Evolutionary conservation across 2,329 filamentous ascomycete species (phyloP), one percentile per base, ranked within the genome.

Genomic region (Akanthomyces dipterigenus): DNA sequence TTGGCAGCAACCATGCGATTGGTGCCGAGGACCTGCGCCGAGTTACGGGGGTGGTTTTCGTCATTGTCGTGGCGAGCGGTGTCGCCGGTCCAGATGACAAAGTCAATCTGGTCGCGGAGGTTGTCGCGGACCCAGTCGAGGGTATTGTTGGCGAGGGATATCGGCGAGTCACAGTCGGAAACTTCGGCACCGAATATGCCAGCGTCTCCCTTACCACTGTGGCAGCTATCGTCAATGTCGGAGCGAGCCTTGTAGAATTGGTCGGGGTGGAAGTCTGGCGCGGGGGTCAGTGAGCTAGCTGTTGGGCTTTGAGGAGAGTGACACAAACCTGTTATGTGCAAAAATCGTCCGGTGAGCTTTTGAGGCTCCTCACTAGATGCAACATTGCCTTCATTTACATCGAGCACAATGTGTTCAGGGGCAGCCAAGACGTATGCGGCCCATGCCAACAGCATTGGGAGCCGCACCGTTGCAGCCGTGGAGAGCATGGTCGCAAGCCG

Each of bases 31-130:
- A 99, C 88, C 71, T 96, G 87, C 46, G 82, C 79, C 45, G 86
- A 81, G 42, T 82, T 90, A 66, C 95, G 88, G 14, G 93, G 93
- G 38, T 90, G 80, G 53, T 83, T 75, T 72, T 93, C 89, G 71
- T 96, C 92, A 72, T 88, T 93, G 74, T 96, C 93, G 74, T 97
- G 92, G 65, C 92, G 85, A 22, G 90, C 91, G 36, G 89, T 93
- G 73, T 97, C 92, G 65, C 92, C 92, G 1, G 93, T 96, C 92
- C 92, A 96, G 54, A 96, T 79, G 55, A 96, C 87, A 71, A 97
- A 97, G 73, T 97, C 92, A 65, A 97, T 82, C 3, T 87, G 76
- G 70, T 93, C 88, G 70, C 84, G 88, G 62, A 96, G 70, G 68
- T 96, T 88, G 48, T 86, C 82, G 49, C 85, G 80, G 56, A 99